Base-by-base conservation (phyloP, 768 basidiomycete species). In the Pulveroboletus sp. region DNA sequence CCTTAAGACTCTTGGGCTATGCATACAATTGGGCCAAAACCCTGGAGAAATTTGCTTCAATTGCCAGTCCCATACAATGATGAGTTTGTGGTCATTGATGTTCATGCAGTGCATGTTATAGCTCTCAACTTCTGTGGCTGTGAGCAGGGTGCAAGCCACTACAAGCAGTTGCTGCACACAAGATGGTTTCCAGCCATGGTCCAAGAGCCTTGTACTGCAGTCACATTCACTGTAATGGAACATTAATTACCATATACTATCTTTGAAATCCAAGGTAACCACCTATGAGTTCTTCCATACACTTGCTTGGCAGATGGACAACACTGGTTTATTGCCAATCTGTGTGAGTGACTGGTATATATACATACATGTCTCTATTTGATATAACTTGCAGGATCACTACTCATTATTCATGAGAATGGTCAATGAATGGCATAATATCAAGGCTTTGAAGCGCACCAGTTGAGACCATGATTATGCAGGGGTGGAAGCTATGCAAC, bases 401-500 rank as follows among this genome's bases (percentile, higher is more conserved):
- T 63, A 64, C 27, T 7, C 37, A 4, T 45, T 40, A 4, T 55
- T 65, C 14, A 4, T 53, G 32, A 31, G 51, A 0, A 57, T 63
- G 43, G 26, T 52, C 8, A 45, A 41, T 0, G 36, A 64, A 45
- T 69, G 57, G 56, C 39, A 58, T 1, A 56, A 68, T 31, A 43
- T 60, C 5, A 51, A 47, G 30, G 52, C 47, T 48, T 31, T 65
- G 63, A 55, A 1, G 17, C n/a, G 40, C 5, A 9, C 40, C 8
- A n/a, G 40, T 19, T n/a, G 40, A 4, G 40, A 27, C 5, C 35
- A 36, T n/a, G 35, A 36, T 8, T 19, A 5, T 6, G 2, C n/a
- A n/a, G n/a, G n/a, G n/a, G n/a, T n/a, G n/a, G n/a, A n/a, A n/a
- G n/a, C n/a, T n/a, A n/a, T n/a, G 7, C n/a, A 3, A 13, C 6